Base-by-base conservation (phyloP, 768 basidiomycete species). In the Agaricus subrufescens region DNA sequence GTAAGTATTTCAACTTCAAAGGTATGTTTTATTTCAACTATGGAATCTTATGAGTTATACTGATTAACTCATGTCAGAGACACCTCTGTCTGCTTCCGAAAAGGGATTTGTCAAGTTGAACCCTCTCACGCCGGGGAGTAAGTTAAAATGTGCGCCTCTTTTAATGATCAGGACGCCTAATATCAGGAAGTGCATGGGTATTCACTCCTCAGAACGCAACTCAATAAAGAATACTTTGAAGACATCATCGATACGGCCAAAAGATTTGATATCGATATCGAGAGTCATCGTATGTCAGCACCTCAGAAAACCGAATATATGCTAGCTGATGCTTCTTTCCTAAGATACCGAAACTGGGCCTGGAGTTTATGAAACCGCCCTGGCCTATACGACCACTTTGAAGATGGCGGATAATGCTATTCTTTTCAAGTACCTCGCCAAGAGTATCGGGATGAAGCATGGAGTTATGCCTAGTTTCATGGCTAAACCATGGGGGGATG, bases 401-500 rank as follows among this genome's bases (percentile, higher is more conserved):
- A 76, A 86, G 49, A 93, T 95, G 84, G 94, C 91, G 1, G 94
- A 96, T 65, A 94, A 94, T 65, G 94, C 95, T 0, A 80, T 87
- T 51, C 73, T 99, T 46, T 99, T 92, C 82, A 99, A 99, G 69
- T 90, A 87, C 61, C 69, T 91, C 12, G 90, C 92, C 2, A 98
- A 98, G 77, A 92, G 92, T 57, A 73, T 96, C 2, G 96, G 96
- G 0, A 90, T 97, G 81, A 84, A 87, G 67, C 78, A 89, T 60
- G 90, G 89, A 8, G 77, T 99, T 54, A 81, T 93, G 39, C 96
- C 97, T 1, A 96, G 92, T 58, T 99, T 99, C 72, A 98, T 98
- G 96, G 94, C 95, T 0, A 98, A 98, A 64, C 95, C 95, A 26
- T 97, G 92, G 90, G 87, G 86, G 31, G 86, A 92, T 65, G 94